Evolutionary conservation across 1,284 basidiomycete genomes (phyloP).

Genomic region (Microbotryum saponariae): DNA sequence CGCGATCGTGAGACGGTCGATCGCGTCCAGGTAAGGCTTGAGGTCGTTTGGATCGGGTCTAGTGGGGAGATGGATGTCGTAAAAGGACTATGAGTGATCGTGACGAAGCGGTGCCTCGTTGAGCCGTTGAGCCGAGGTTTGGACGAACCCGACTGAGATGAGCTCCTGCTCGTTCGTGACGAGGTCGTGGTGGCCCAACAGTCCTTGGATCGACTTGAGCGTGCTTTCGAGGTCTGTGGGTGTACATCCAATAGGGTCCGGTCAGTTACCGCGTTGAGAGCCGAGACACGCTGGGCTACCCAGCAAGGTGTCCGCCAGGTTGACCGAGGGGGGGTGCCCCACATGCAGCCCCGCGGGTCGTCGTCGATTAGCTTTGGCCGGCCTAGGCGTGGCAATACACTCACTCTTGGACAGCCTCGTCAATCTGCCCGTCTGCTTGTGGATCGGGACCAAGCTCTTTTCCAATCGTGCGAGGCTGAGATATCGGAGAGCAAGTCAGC

Average conservation of each 20-base stretch:
- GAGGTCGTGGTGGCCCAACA: slow-evolving; percentile 35
- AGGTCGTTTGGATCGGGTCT: slow-evolving; percentile 26
- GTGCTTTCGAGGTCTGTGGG: slow-evolving; percentile 32
- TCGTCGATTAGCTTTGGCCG: background rate
- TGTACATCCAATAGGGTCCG: too few species aligned
- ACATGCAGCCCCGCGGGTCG: background rate
- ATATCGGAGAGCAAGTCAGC: background rate
- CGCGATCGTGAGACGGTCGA: slow-evolving; percentile 28
- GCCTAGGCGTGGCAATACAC: background rate
- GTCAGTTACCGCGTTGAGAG: background rate
- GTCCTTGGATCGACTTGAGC: slow-evolving; percentile 33
- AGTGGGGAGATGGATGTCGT: background rate
- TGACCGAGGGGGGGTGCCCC: background rate
- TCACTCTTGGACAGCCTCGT: slow-evolving; percentile 29
- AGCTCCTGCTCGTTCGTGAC: slow-evolving; percentile 33
- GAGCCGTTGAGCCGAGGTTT: background rate
- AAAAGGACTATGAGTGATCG: background rate
- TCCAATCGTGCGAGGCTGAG: background rate
- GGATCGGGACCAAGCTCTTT: slow-evolving; percentile 32
- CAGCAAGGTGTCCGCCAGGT: too few species aligned
- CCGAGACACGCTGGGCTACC: background rate
- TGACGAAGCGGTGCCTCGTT: background rate
- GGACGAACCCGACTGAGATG: slow-evolving; percentile 26
- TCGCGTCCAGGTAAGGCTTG: slow-evolving; percentile 24
- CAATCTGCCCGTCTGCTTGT: slow-evolving; percentile 31